Conservation (phyloP, 805 yeast genomes). For the Teunomyces gatunensis region DNA sequence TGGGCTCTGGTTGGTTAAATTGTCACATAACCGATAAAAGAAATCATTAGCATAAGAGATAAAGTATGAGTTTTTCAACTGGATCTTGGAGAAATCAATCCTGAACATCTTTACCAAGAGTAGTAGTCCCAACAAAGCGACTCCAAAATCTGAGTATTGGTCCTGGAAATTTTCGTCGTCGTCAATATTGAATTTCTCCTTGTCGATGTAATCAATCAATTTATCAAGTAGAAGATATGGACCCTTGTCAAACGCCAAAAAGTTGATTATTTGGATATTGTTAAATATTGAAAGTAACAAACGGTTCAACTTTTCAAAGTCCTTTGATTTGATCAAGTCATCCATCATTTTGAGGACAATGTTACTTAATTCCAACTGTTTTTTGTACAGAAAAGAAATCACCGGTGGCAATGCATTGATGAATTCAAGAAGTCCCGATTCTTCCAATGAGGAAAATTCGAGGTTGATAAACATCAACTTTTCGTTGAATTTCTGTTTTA, state of each 20-base stretch:
- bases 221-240: slow-evolving; percentile 11
- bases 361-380: slow-evolving; percentile 24
- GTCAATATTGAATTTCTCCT: slow-evolving; percentile 20
- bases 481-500: slow-evolving; percentile 24
- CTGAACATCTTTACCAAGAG: slow-evolving; percentile 24
- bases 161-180: slow-evolving; percentile 66
- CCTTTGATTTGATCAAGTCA: slow-evolving; percentile 22
- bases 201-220: slow-evolving; percentile 17
- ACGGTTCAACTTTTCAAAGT: slow-evolving; percentile 29
- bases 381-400: slow-evolving; percentile 21
- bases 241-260: slow-evolving; percentile 7
- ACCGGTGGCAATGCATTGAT: slow-evolving; percentile 18
- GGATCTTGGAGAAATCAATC: slow-evolving; percentile 22
- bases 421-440: slow-evolving; percentile 33
- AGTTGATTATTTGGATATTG: slow-evolving; percentile 17
- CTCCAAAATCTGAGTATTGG: slow-evolving; percentile 65
- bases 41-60: slow-evolving; percentile 34
- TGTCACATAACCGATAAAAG: slow-evolving; percentile 28
- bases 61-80: slow-evolving; percentile 28
- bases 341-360: slow-evolving; percentile 19
- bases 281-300: slow-evolving; percentile 10
- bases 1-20: slow-evolving; percentile 22
- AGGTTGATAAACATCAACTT: slow-evolving; percentile 32
- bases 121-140: slow-evolving; percentile 43
- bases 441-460: slow-evolving; percentile 41